phyloP scores from a whole-genome alignment of 495 filamentous ascomycete species.

The Cercophora samala region DNA sequence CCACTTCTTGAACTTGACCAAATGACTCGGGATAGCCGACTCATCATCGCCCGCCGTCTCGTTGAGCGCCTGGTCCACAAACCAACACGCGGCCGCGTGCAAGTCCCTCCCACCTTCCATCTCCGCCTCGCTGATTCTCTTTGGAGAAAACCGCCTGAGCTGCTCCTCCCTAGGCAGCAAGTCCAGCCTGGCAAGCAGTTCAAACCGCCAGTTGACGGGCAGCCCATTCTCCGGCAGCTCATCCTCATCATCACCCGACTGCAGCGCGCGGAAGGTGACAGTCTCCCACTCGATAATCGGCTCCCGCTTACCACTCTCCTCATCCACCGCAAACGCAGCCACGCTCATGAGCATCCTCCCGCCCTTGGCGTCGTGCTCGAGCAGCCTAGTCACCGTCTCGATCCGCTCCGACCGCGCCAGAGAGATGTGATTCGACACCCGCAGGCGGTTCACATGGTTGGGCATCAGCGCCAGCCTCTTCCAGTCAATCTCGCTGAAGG shows the following conservation, averaged over 20 bases:
- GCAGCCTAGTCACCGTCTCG: background rate
- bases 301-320: background rate
- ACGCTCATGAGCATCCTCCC: slow-evolving; percentile 4
- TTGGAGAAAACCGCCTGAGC: background rate
- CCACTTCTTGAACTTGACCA: background rate
- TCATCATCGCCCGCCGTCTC: background rate
- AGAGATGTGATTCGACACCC: background rate
- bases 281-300: slow-evolving; percentile 1
- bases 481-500: background rate
- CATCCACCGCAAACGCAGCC: background rate
- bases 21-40: background rate
- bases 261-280: slow-evolving; percentile 1
- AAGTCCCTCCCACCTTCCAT: background rate
- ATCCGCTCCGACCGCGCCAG: background rate
- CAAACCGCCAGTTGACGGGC: background rate
- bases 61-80: background rate
- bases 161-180: background rate
- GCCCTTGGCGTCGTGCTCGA: slow-evolving; percentile 1
- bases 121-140: background rate
- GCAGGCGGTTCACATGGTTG: background rate
- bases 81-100: background rate
- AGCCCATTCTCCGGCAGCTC: background rate
- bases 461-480: background rate
- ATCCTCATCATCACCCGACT: background rate
- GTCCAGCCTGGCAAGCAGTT: background rate